These are phyloP conservation scores for Magnolia kwangsiensis DNA, from an alignment of 164 flowering plant genomes.

Conservation along the genomic window DNA sequence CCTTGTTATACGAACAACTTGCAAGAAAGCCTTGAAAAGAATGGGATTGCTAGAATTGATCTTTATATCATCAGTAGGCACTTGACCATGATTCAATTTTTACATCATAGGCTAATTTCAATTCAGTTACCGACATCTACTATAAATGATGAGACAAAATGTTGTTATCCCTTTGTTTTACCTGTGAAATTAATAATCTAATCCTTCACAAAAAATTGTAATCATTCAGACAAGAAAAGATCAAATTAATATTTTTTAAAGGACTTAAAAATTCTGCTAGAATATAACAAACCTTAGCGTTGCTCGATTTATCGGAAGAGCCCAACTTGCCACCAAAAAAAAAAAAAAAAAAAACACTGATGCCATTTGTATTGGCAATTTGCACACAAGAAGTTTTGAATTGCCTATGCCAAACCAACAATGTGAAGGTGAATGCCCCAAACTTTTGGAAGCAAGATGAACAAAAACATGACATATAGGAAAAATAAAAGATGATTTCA, in stretches of 20 bases:
- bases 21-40: no score
- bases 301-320: slow-evolving; percentile 57
- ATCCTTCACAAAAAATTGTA: background rate
- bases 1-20: no score
- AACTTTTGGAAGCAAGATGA: background rate
- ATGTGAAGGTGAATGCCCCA: background rate
- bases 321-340: slow-evolving; percentile 84
- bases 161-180: no score
- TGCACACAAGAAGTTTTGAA: slow-evolving; percentile 44
- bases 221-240: background rate
- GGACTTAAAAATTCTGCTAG: background rate
- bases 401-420: slow-evolving; percentile 40
- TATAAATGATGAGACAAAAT: background rate
- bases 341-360: slow-evolving; percentile 77
- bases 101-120: no score
- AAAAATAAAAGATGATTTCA: background rate
- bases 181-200: no score
- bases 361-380: slow-evolving; percentile 72
- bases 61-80: no score
- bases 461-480: background rate
- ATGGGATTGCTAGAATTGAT: no score
- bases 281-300: slow-evolving; percentile 55
- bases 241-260: background rate
- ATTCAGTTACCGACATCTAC: background rate
- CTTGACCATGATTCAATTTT: no score